Conservation (phyloP, 1,284 basidiomycete species). For the Ustilago cynodontis region DNA sequence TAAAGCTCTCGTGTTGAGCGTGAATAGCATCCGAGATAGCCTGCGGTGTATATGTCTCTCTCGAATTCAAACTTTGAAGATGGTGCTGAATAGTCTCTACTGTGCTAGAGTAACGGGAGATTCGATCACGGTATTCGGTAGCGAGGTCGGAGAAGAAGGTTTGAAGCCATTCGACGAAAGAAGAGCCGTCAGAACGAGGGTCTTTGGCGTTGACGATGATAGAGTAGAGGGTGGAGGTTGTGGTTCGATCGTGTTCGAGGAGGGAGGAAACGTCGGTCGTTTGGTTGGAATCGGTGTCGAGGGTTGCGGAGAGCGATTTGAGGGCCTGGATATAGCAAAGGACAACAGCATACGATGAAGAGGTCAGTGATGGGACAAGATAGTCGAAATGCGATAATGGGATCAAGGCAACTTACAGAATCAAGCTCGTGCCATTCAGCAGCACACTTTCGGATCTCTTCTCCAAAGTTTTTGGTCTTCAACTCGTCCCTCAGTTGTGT, state of each 20-base stretch:
- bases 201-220: conserved; percentile 59
- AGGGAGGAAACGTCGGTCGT: conserved; percentile 36
- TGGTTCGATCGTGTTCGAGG: conserved; percentile 61
- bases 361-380: too few relatives aligned
- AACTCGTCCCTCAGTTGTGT: conserved; percentile 57
- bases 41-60: conserved; percentile 60
- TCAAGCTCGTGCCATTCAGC: conserved; percentile 60
- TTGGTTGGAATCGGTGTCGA: conserved; percentile 55
- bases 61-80: conserved; percentile 49
- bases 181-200: conserved; percentile 45
- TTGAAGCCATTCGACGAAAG: conserved; percentile 59
- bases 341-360: neutral
- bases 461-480: conserved; percentile 53
- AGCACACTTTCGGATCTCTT: conserved; percentile 56
- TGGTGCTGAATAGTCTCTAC: conserved; percentile 67
- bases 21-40: conserved; percentile 65
- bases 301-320: conserved; percentile 53
- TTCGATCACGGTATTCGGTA: conserved; percentile 54
- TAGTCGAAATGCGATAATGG: too few relatives aligned
- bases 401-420: conserved; percentile 21
- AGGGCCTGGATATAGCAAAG: conserved; percentile 20
- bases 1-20: conserved; percentile 65
- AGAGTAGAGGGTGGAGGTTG: conserved; percentile 59
- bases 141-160: conserved; percentile 60
- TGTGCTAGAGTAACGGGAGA: conserved; percentile 60